Evolutionary conservation across 441 rosid genomes (phyloP), one percentile per base, ranked within the genome.

Genomic region (Raphanus hybrid): DNA sequence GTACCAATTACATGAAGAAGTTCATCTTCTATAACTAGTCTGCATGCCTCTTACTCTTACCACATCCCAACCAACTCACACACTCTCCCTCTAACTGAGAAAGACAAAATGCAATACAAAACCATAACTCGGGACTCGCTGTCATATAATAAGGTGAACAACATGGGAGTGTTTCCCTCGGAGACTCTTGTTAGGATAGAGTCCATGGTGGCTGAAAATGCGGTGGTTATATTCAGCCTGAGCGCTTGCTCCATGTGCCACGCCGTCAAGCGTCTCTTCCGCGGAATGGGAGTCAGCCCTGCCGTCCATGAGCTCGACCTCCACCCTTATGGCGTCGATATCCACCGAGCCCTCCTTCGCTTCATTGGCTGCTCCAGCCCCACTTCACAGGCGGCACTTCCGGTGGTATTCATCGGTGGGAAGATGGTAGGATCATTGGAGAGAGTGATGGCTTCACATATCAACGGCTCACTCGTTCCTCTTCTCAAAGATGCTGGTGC

Each of bases 161-260:
- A 78, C 77, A 78, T 67, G 74, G 39, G 27, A 8, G 81, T 72
- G 74, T 73, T 72, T 61, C 77, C 81, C 1, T 61, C 77, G 35
- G 81, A 78, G 50, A 67, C 74, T 15, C 70, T 78, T 0, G 64
- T 2, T 6, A 69, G 18, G 15, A 73, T 78, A 63, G 82, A 78
- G 74, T 73, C 82, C 0, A 73, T 92, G 63, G 97, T 88, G 0
- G 71, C 88, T 0, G 84, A 86, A 67, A 92, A 86, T 26, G 92
- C 97, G 1, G 94, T 91, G 80, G 97, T 94, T 67, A 75, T 94
- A 63, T 92, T 92, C 87, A 88, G 95, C 74, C 62, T 83, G 76
- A 91, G 92, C 63, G 88, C 92, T 0, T 94, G 98, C 73, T 91
- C 97, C 86, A 91, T 94, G 98, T 91, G 98, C 84, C 93, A 95